Base-by-base conservation (phyloP, 2,329 filamentous ascomycete genomes). In the Colletotrichum lupini region DNA sequence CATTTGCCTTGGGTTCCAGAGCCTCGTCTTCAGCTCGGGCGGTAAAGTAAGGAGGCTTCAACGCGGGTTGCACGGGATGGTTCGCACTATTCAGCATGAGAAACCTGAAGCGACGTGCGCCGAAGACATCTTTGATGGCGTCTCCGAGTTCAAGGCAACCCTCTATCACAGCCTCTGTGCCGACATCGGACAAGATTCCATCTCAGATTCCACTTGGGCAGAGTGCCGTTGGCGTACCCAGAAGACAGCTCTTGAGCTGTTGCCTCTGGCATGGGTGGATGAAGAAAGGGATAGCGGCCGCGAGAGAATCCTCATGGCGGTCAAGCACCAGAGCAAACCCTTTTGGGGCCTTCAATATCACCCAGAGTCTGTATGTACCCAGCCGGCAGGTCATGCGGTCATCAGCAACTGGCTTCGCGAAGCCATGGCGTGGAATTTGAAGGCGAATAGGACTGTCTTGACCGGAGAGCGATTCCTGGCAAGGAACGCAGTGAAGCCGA, bases 291-390 rank as follows among this genome's bases (percentile, higher is more conserved):
- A 82, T 1, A 78, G 79, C 12, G 72, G 75, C 11, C 76, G 78
- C 9, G 88, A 90, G 78, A 83, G 87, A 55, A 87, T 95, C 4
- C 82, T 97, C n/a, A 97, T 97, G 94, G 94, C 89, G 0, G 90
- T 92, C 19, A 90, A 87, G 75, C 95, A 97, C 80, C 83, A 80
- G 22, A 79, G 75, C 1, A 92, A 91, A 76, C 95, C 95, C 0
- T 93, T 96, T 75, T 97, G 93, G 92, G 95, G 93, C 0, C 87
- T 98, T 22, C 95, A 98, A 79, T 98, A 97, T 77, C 95, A 98
- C 79, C 95, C 95, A 0, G 95, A 98, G 81, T 97, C 94, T 0
- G 90, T 95, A 16, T 97, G 95, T 80, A 97, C 95, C 4, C 93
- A 94, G 52, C 83, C 86, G 4, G 88, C 89, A 73, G 92, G 93